Evolutionary conservation across 768 basidiomycete species (phyloP).

Genomic region (Kwoniella sp.): DNA sequence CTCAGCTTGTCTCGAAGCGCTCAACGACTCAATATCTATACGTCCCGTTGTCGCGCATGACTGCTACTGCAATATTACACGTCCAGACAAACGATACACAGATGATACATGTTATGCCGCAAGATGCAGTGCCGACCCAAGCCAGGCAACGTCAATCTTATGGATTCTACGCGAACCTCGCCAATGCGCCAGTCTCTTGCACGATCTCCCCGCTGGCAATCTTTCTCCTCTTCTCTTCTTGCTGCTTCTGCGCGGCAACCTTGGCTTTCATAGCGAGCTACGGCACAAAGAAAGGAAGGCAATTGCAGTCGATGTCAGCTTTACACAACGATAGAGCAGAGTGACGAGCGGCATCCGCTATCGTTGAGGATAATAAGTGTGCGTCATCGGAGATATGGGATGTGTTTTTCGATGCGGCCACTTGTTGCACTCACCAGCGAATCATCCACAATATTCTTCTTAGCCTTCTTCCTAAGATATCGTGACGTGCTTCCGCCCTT

Average conservation of each 20-base stretch:
- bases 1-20: no score
- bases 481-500: slow-evolving; percentile 80
- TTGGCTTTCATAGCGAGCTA: slow-evolving; percentile 47
- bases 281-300: background rate
- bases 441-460: slow-evolving; percentile 93
- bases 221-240: slow-evolving; percentile 33
- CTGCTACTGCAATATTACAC: no score
- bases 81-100: background rate
- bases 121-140: background rate
- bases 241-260: slow-evolving; percentile 41
- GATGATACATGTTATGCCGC: background rate
- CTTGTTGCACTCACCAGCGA: slow-evolving; percentile 59
- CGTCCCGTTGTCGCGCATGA: no score
- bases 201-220: slow-evolving; percentile 37
- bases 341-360: background rate
- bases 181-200: slow-evolving; percentile 46
- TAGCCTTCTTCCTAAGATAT: slow-evolving; percentile 74
- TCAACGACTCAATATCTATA: no score
- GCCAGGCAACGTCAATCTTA: slow-evolving; percentile 15
- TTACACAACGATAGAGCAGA: background rate
- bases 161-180: slow-evolving; percentile 40
- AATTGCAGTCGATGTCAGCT: background rate
- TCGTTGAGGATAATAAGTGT: no score
- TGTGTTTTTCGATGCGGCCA: background rate
- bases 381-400: no score